Percentiles rank a stretch among this genome's conserved stretches.
phyloP scores from a whole-genome alignment of 192 early-diverging fungal genomes.

The Glomus cerebriforme region DNA sequence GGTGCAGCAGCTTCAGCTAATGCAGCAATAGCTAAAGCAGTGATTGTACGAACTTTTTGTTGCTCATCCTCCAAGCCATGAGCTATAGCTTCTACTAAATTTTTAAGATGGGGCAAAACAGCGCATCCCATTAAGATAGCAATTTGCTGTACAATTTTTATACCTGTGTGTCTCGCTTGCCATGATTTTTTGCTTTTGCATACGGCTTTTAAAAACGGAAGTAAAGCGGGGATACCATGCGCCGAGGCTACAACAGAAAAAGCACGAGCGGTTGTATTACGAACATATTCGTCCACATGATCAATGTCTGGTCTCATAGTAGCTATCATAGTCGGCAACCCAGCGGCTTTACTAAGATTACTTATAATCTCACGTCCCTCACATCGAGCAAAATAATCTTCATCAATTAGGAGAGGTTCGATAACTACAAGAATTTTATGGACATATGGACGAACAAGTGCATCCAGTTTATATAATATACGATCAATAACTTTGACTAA shows the following conservation, averaged over 20 bases:
- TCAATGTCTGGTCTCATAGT: constrained; percentile 98
- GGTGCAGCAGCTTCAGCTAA: constrained; percentile 96
- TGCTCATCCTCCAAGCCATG: constrained; percentile 95
- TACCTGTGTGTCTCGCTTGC: constrained; percentile 98
- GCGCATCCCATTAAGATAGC: constrained; percentile 94
- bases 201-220: constrained; percentile 96
- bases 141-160: constrained; percentile 97
- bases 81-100: constrained; percentile 88
- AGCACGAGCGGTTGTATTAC: constrained; percentile 96
- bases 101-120: constrained; percentile 90
- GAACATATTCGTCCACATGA: constrained; percentile 95
- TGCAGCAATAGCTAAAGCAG: constrained; percentile 91
- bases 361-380: constrained; percentile 98
- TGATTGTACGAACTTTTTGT: constrained; percentile 93
- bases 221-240: constrained; percentile 88
- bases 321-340: constrained; percentile 96
- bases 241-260: constrained; percentile 97
- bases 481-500: constrained; percentile 98
- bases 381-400: constrained; percentile 92
- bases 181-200: constrained; percentile 94
- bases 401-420: constrained; percentile 95
- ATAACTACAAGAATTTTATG: constrained; percentile 99
- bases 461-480: constrained; percentile 93
- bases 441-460: constrained; percentile 92
- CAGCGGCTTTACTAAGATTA: constrained; percentile 96